Conservation (phyloP, 306 rosid genomes). For the Benincasa hispida region DNA sequence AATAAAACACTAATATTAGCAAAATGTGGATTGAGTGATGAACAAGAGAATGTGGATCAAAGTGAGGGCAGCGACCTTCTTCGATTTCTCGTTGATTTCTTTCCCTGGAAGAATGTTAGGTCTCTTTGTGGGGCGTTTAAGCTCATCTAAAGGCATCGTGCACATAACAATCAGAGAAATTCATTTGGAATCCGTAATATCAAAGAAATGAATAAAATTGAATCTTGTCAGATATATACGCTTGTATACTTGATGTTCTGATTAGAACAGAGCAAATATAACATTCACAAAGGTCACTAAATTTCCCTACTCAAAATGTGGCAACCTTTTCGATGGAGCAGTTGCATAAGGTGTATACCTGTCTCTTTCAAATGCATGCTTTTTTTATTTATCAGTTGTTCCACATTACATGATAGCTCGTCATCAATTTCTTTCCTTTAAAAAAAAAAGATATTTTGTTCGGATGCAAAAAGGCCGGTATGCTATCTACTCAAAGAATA, state of each 20-base stretch:
- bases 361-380: background rate
- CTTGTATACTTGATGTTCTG: background rate
- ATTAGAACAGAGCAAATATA: background rate
- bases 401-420: background rate
- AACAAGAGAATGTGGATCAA: background rate
- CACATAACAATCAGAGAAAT: constrained; percentile 11
- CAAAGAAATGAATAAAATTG: background rate
- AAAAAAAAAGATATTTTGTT: background rate
- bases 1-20: background rate
- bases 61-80: constrained; percentile 36
- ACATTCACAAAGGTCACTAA: background rate
- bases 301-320: background rate
- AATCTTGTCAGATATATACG: background rate
- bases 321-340: background rate
- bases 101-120: constrained; percentile 72
- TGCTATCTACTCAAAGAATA: background rate
- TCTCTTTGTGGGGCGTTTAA: constrained; percentile 37
- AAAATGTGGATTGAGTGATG: background rate
- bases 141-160: constrained; percentile 42
- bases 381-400: background rate
- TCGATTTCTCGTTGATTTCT: constrained; percentile 73
- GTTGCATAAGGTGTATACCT: background rate
- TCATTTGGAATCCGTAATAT: constrained; percentile 1
- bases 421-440: background rate
- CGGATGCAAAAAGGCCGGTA: background rate